Conservation (phyloP, 768 basidiomycete genomes). For the Pleurotus platypus region DNA sequence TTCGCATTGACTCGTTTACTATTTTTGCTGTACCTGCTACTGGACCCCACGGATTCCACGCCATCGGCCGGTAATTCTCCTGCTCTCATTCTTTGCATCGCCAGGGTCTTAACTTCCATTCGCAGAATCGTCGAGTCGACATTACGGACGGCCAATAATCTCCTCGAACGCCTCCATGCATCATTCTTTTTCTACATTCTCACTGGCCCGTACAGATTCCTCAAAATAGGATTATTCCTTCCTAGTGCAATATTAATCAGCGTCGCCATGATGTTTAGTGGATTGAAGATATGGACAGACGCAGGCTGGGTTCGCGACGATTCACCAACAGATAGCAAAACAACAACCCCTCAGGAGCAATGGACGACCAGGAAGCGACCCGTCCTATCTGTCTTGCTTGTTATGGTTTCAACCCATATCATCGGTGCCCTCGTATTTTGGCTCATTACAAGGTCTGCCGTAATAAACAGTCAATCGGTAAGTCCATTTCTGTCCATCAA, state of each 20-base stretch:
- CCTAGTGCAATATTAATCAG: constrained; percentile 85
- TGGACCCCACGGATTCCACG: constrained; percentile 95
- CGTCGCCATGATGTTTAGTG: constrained; percentile 81
- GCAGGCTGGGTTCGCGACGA: constrained; percentile 48
- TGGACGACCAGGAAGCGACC: constrained; percentile 53
- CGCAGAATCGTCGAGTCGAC: constrained; percentile 80
- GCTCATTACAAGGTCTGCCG: constrained; percentile 40
- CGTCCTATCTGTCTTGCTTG: constrained; percentile 46
- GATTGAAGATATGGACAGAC: constrained; percentile 69
- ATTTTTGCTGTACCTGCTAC: constrained; percentile 82
- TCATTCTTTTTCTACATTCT: constrained; percentile 97
- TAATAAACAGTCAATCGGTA: constrained; percentile 39
- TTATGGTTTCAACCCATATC: constrained; percentile 54
- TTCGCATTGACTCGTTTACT: constrained; percentile 92
- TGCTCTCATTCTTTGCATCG: background rate
- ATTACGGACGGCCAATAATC: constrained; percentile 87
- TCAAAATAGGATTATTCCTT: constrained; percentile 88
- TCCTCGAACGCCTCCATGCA: constrained; percentile 93
- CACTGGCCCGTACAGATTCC: constrained; percentile 57
- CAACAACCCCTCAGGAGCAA: constrained; percentile 10
- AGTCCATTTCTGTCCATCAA: constrained; percentile 9
- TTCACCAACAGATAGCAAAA: constrained; percentile 16
- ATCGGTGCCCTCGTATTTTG: constrained; percentile 52
- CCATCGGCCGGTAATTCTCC: constrained; percentile 72
- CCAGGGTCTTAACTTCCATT: constrained; percentile 9